A percentile compares a stretch with the other conserved stretches of the same genome.
These are phyloP conservation scores for Colletotrichum caudatum DNA, from an alignment of 2,329 filamentous ascomycete genomes.

Conservation along the genomic window DNA sequence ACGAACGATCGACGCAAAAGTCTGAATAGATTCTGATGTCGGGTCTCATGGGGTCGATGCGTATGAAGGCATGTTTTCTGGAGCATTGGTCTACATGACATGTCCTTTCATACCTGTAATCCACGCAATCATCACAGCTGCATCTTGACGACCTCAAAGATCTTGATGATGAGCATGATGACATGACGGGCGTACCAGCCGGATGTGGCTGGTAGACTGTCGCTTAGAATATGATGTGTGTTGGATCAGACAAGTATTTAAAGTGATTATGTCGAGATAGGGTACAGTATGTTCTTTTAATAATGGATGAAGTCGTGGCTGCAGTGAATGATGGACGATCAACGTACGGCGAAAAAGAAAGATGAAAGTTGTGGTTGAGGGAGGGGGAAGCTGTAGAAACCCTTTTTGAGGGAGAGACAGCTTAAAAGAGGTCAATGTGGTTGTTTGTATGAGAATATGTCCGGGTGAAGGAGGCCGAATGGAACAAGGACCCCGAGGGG, in stretches of 20 bases:
- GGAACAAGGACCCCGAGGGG: slow-evolving; percentile 38
- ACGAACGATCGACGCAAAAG: slow-evolving; percentile 37
- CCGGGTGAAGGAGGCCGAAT: slow-evolving; percentile 33
- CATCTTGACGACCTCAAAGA: slow-evolving; percentile 6
- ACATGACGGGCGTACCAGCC: neutral
- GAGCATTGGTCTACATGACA: slow-evolving; percentile 33
- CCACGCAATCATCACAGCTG: slow-evolving; percentile 10
- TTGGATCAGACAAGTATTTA: neutral
- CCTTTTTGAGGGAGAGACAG: slow-evolving; percentile 14
- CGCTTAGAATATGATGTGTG: neutral
- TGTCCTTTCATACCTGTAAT: slow-evolving; percentile 16
- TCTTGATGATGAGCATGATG: slow-evolving; percentile 7
- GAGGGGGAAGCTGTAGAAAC: slow-evolving; percentile 1
- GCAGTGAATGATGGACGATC: neutral
- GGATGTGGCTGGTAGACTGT: neutral
- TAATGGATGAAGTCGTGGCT: neutral
- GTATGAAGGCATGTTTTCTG: slow-evolving; percentile 36
- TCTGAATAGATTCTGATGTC: slow-evolving; percentile 35
- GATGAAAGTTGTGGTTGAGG: neutral
- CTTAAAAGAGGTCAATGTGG: slow-evolving; percentile 24
- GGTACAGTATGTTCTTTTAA: neutral
- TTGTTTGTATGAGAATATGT: slow-evolving; percentile 31
- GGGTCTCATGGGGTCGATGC: slow-evolving; percentile 12
- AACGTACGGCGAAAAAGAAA: neutral
- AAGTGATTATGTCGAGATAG: neutral